Evolutionary conservation across 1,139 yeast genomes (phyloP), one percentile per base, ranked within the genome.

Genomic region (Candida sp.): DNA sequence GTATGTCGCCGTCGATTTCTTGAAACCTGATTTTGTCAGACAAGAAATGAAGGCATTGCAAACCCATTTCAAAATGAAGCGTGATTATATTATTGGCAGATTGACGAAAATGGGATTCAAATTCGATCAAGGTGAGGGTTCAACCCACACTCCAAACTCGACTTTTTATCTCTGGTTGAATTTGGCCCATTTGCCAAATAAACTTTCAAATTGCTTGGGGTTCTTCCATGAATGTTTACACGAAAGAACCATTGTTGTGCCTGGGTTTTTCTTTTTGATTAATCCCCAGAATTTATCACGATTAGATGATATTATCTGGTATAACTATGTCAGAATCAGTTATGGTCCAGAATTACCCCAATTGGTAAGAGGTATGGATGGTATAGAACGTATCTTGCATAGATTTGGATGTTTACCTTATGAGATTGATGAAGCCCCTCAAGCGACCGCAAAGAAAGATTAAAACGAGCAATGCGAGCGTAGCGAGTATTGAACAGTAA

Each of bases 201-300:
- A 81, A 55, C 66, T 81, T 45, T 70, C 80, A 45, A 80, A 81
- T 54, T 79, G 85, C 54, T 68, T 81, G 41, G 86, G 87, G 0
- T 82, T 82, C 53, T 82, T 82, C 74, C 87, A 82, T 56, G 87
- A 81, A 57, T 81, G 85, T 51, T 66, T 82, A 40, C 84, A 80
- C 54, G 85, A 81, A 50, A 75, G 73, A 53, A 84, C 80, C 12
- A 82, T 82, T 57, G 77, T 79, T 36, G 87, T 82, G 15, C 87
- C 87, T 2, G 87, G 87, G 4, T 80, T 82, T 51, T 81, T 81
- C 69, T 82, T 82, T 56, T 81, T 81, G 56, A 71, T 82, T 51
- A 82, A 82, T 53, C 87, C 87, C 9, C 76, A 80, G 51, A 81
- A 82, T 53, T 76, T 82, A 61, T 72, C 84, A 43, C 76, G 77